Base-by-base conservation (phyloP, 768 basidiomycete genomes). In the Mycena albidolilacea region DNA sequence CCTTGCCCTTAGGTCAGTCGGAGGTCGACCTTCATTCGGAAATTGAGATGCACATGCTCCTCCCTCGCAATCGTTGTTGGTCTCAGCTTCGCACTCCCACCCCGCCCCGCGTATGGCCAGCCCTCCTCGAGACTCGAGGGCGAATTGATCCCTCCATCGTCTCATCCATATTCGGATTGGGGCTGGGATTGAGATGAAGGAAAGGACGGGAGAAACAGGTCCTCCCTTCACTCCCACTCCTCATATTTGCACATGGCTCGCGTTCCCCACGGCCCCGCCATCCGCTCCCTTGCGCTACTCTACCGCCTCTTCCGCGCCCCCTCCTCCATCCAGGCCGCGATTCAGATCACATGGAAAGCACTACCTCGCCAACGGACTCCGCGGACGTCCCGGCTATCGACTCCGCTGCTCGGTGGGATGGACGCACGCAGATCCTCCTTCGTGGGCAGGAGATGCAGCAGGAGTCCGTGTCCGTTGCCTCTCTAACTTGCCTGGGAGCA, bases 401-500 rank as follows among this genome's bases (percentile, higher is more conserved):
- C 50, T 52, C 50, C 50, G 5, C 50, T 52, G 50, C 50, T 52
- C 50, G 52, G 52, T 54, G 23, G 52, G 52, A 54, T 54, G 52
- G 23, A 23, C 5, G 52, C 52, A 23, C 21, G 21, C 52, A 23
- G 52, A 30, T 54, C 52, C 23, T 30, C 52, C 52, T 54, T 54
- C 23, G 52, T 54, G 52, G 52, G 52, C 52, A 54, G 23, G 52
- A 54, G 23, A 54, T 30, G 52, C 52, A 30, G 52, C 23, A 30
- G 52, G 52, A 21, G 50, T 52, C 21, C 44, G 44, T 46, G 44
- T 46, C 44, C 41, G 41, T 41, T 41, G 41, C 41, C 19, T 21
- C 50, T 52, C n/a, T 52, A 52, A 52, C 50, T 52, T n/a, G n/a
- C 50, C 50, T 52, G 50, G 50, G 50, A 52, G 50, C n/a, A 52